Evolutionary conservation across 1,284 basidiomycete genomes (phyloP), one percentile per base, ranked within the genome.

Genomic region (Chiua sp.): DNA sequence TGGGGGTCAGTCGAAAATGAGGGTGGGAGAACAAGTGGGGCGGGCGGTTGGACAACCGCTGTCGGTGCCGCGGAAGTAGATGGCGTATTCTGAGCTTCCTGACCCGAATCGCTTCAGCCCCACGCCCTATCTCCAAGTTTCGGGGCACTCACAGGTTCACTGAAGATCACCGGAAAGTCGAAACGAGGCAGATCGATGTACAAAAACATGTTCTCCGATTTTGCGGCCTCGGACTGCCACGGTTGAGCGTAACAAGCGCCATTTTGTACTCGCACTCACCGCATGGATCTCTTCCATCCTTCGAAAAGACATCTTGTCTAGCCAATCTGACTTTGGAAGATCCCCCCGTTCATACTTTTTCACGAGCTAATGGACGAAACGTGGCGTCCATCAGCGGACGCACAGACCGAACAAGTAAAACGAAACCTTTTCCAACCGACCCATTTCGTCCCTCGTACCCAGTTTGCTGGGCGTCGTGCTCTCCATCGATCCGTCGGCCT

Each of bases 181-280:
- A 98, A 99, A n/a, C 94, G 86, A 0, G 97, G 98, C 42, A 99
- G 75, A 76, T 99, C 97, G 50, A 99, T 88, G 73, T 98, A 98
- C 7, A 99, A 82, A 70, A 94, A 98, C 28, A 98, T 79, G 67
- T 93, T 92, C 61, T 95, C 87, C 1, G 94, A 96, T 72, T 94
- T 95, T 68, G 88, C 87, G 0, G 93, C 88, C 74, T 96, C 94
- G 10, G 87, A 87, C 93, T 96, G 66, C 1, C 26, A 30, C 16
- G 39, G 47, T 59, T 10, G 61, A 47, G 47, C 23, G 47, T 20
- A 46, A 39, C 32, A 18, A 53, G 47, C 18, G 53, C 53, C 37
- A 51, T 37, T 52, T 23, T 13, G 32, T 32, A 46, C 18, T 20
- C 51, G 52, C 13, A 77, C 88, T 63, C 73, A 94, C 94, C 2